Base-by-base conservation (phyloP, 768 basidiomycete species). In the Phylloporus arenicola region DNA sequence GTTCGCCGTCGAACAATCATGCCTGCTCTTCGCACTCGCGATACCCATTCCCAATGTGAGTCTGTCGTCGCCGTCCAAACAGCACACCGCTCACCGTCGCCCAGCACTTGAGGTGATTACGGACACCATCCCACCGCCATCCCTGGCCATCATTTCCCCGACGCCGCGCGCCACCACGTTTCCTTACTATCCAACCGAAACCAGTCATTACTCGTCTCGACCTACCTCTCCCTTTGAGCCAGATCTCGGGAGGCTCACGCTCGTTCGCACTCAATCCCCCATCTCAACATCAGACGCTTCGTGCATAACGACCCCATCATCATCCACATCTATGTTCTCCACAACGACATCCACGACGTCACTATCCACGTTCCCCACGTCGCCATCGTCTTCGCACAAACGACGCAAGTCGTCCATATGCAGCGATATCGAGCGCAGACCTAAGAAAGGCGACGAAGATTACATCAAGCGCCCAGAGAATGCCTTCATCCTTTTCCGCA, bases 391-490 rank as follows among this genome's bases (percentile, higher is more conserved):
- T 11, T 64, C 68, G 45, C 74, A 74, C 58, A 76, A 77, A 61
- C 79, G 79, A 45, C 74, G 79, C 64, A 81, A 79, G 48, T 74
- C 74, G 40, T 75, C 71, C 45, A 69, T 70, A 60, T 74, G 65
- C 61, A 73, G 74, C 65, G 70, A 65, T 47, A 59, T 70, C 60
- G 81, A 83, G 53, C 79, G 79, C 56, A 58, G 68, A 50, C 68
- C 75, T 9, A 75, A 72, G 66, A 75, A 83, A 72, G 86, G 87
- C 58, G 86, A 88, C 68, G 84, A 85, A 43, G 85, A 86, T 67
- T 89, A 89, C 62, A 81, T 89, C 72, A 88, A 88, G 68, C 81
- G 87, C 38, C 87, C 86, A 2, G 84, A 87, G 70, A 88, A 89
- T 61, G 87, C 87, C 8, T 89, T 89, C 74, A 89, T 89, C 64